Conservation (phyloP, 139 green algal genomes). For the Diplosphaera chodatii region DNA sequence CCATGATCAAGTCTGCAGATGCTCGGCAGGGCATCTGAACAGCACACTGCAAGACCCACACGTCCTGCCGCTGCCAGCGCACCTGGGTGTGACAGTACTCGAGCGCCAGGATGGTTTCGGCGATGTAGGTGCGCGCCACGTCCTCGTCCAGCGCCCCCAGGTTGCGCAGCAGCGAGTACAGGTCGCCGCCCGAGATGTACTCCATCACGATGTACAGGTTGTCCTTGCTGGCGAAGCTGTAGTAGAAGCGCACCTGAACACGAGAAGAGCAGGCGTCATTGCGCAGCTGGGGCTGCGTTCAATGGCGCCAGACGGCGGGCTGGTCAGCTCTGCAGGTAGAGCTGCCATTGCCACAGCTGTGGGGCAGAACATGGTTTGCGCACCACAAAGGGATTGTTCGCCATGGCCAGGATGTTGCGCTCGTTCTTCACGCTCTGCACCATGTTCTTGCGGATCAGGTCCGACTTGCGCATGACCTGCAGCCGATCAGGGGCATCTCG, state of each 20-base stretch:
- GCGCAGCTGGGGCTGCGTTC: no score
- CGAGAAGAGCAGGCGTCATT: no score
- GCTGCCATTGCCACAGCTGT: not conserved
- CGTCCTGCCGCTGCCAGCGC: no score
- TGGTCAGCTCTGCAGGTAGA: not conserved
- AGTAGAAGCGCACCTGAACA: conserved; percentile 77
- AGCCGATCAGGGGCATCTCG: not conserved
- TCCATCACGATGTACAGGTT: conserved; percentile 99
- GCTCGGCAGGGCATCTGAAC: no score
- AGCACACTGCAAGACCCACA: no score
- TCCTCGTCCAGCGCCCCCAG: conserved; percentile 79
- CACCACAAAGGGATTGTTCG: conserved; percentile 80
- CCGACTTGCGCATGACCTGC: conserved; percentile 87
- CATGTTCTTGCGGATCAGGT: conserved; percentile 95
- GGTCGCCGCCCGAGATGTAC: conserved; percentile 87
- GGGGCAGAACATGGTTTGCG: not conserved
- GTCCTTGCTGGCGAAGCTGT: conserved; percentile 80
- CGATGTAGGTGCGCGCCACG: conserved; percentile 77
- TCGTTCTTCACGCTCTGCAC: conserved; percentile 85
- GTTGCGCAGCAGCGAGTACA: conserved; percentile 66
- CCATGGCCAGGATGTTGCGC: conserved; percentile 87
- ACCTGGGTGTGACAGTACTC: conserved; percentile 90
- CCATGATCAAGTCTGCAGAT: no score
- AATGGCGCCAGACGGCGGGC: no score
- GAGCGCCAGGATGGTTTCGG: conserved; percentile 87